phyloP scores from a whole-genome alignment of 352 stramenopile genomes.

The Thraustochytrium sp. region DNA sequence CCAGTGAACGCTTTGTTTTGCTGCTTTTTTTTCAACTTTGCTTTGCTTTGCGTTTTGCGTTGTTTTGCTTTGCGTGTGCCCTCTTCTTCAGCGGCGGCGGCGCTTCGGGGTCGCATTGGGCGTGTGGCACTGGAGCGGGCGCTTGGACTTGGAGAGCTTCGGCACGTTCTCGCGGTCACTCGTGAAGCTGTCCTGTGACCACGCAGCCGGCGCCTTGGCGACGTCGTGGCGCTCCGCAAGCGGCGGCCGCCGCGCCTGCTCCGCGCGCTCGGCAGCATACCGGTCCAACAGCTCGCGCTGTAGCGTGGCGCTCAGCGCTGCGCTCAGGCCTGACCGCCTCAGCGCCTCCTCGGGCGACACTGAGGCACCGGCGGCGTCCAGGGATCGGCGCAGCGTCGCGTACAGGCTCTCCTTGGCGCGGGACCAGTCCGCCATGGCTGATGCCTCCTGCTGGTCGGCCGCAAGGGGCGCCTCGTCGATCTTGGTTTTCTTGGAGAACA shows the following conservation, averaged over 20 bases:
- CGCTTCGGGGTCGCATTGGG: not conserved
- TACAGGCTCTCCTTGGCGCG: not conserved
- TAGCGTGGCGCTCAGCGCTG: not conserved
- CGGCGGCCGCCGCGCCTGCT: not conserved
- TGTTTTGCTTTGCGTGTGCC: not conserved
- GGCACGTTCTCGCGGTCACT: conserved; percentile 22
- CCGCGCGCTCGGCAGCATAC: not conserved
- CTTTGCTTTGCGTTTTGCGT: not conserved
- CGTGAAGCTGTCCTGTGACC: conserved; percentile 24
- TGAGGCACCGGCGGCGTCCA: not conserved
- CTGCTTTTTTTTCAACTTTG: not conserved
- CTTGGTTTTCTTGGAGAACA: not conserved
- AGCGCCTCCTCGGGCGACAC: not conserved
- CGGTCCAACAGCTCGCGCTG: not conserved
- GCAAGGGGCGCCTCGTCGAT: not conserved
- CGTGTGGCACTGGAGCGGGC: not conserved
- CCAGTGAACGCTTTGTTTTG: not conserved
- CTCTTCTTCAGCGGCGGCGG: not conserved
- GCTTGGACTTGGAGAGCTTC: not conserved
- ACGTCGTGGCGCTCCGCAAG: not conserved
- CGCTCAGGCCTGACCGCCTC: not conserved
- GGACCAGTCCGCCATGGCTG: not conserved
- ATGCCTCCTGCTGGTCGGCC: too few species aligned
- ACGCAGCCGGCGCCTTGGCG: not conserved
- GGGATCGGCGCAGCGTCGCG: not conserved